These are phyloP conservation scores for Pluteus cervinus DNA, from an alignment of 768 basidiomycete genomes.

Conservation along the genomic window DNA sequence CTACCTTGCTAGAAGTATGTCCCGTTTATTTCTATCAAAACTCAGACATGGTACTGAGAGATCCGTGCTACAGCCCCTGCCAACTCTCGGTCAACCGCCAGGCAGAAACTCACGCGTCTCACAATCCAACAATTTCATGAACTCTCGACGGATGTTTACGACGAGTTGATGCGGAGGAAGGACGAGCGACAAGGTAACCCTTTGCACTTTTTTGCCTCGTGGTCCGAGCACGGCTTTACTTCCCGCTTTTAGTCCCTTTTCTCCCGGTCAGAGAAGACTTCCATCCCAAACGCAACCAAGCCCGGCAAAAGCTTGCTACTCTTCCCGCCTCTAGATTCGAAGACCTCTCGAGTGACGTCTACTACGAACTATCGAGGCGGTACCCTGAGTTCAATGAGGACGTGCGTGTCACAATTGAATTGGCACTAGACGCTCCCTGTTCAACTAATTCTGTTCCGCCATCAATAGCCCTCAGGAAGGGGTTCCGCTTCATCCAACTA, in stretches of 20 bases:
- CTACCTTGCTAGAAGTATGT: conserved; percentile 69
- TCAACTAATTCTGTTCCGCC: conserved; percentile 5
- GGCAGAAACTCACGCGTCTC: conserved; percentile 90
- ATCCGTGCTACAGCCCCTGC: conserved; percentile 47
- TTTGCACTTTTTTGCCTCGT: conserved; percentile 3
- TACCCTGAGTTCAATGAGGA: conserved; percentile 96
- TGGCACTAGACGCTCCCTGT: conserved; percentile 9
- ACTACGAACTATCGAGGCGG: conserved; percentile 83
- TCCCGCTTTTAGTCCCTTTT: conserved; percentile 60
- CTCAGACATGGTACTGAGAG: conserved; percentile 3
- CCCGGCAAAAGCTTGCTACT: conserved; percentile 93
- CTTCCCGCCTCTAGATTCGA: conserved; percentile 85
- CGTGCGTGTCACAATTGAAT: conserved; percentile 32
- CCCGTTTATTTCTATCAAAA: conserved; percentile 3
- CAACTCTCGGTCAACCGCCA: conserved; percentile 73
- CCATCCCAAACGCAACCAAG: conserved; percentile 97
- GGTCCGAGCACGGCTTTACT: too few species aligned
- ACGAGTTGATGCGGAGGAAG: conserved; percentile 85
- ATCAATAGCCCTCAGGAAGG: conserved; percentile 32
- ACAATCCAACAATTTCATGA: conserved; percentile 97
- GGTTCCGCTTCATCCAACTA: conserved; percentile 54
- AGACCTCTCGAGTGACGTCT: conserved; percentile 94
- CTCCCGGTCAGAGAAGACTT: conserved; percentile 90
- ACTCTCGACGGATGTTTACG: conserved; percentile 95
- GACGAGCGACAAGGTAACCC: conserved; percentile 63